A percentile compares a stretch with the other conserved stretches of the same genome.
These are phyloP conservation scores for Candolleomyces aberdarensis DNA, from an alignment of 768 basidiomycete species.

Conservation along the genomic window DNA sequence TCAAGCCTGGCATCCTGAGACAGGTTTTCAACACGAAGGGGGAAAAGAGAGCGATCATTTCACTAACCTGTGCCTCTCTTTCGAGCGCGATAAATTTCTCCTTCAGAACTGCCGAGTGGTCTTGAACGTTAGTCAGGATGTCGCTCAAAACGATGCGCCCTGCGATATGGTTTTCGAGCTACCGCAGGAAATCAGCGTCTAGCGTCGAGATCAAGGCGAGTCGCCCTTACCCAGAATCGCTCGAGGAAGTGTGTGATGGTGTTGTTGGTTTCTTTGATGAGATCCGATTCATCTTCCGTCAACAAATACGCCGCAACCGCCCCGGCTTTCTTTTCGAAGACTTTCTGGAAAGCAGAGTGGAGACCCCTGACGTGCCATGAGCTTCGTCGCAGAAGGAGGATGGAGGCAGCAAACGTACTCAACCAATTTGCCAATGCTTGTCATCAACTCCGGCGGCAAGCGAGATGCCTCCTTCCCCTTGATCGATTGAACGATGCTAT, in stretches of 20 bases:
- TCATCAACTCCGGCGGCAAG: background rate
- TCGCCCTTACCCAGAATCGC: background rate
- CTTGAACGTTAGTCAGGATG: background rate
- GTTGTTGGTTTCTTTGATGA: background rate
- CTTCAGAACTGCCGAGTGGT: background rate
- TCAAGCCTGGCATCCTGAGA: background rate
- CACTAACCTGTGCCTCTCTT: background rate
- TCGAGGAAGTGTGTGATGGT: background rate
- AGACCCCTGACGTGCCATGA: background rate
- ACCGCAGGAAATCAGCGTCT: background rate
- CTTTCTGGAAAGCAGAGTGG: background rate
- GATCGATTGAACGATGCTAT: background rate
- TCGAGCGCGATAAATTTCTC: background rate
- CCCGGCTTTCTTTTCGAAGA: background rate
- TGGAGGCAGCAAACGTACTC: background rate
- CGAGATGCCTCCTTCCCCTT: background rate
- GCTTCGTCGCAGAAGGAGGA: background rate
- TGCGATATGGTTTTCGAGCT: background rate
- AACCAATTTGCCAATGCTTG: background rate
- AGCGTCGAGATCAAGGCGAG: background rate
- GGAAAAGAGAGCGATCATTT: background rate
- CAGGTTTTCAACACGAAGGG: background rate
- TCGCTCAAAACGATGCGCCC: background rate
- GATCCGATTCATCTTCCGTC: background rate
- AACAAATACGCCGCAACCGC: background rate